phyloP scores from a whole-genome alignment of 2,329 filamentous ascomycete genomes.

The Dendrostoma leiphaemia region DNA sequence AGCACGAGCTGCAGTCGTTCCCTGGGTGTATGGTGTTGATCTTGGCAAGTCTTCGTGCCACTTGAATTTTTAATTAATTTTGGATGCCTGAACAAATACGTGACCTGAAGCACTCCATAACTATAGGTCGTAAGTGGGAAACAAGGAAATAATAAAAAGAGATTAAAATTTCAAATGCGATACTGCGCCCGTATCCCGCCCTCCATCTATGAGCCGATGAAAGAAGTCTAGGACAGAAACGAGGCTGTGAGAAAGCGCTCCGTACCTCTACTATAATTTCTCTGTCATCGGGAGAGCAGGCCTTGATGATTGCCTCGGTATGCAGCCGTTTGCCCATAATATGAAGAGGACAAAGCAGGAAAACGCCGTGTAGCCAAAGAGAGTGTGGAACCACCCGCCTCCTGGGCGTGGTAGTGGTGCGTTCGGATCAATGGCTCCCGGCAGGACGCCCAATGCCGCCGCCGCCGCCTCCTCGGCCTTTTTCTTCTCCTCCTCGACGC shows the following conservation, averaged over 20 bases:
- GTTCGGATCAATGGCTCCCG: background rate
- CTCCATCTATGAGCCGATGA: background rate
- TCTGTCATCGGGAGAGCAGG: background rate
- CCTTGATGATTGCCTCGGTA: background rate
- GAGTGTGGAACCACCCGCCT: background rate
- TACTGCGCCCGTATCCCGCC: background rate
- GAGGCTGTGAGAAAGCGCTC: background rate
- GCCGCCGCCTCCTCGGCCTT: conserved; percentile 21
- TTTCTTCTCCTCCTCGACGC: conserved; percentile 20
- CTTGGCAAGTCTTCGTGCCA: too few species aligned
- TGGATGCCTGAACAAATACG: too few species aligned
- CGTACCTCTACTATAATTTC: background rate
- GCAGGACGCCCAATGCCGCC: conserved; percentile 12
- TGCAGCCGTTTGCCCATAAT: conserved; percentile 3
- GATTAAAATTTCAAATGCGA: background rate
- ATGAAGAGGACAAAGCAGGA: background rate
- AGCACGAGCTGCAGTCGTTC: too few species aligned
- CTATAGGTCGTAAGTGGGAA: background rate
- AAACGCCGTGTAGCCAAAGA: background rate
- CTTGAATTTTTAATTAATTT: too few species aligned
- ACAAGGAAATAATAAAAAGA: background rate
- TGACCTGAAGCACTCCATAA: too few species aligned
- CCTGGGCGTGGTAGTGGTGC: background rate
- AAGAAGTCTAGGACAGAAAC: background rate
- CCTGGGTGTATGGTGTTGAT: too few species aligned